phyloP scores from a whole-genome alignment of 495 filamentous ascomycete species.

The Penicillium verhagenii region DNA sequence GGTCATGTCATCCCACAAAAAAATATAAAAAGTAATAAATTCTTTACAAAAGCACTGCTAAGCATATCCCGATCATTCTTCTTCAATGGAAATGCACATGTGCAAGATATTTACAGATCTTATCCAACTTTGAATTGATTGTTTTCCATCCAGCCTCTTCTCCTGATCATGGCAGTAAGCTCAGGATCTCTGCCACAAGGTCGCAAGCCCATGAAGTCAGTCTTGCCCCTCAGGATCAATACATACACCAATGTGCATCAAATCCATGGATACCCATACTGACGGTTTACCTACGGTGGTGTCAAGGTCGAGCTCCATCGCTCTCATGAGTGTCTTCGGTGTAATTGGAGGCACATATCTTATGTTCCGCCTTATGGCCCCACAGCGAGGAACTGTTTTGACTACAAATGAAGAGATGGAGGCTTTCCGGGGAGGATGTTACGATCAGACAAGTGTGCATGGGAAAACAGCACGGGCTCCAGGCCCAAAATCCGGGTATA shows the following conservation, averaged over 20 bases:
- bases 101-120: no score
- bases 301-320: constrained; percentile 19
- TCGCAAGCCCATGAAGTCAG: constrained; percentile 1
- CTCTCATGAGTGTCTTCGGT: constrained; percentile 16
- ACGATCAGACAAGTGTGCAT: constrained; percentile 9
- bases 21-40: no score
- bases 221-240: background rate
- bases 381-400: constrained; percentile 3
- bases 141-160: no score
- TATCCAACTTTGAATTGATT: no score
- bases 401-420: constrained; percentile 16
- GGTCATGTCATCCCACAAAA: background rate
- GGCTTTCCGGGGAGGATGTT: constrained; percentile 3
- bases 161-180: background rate
- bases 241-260: no score
- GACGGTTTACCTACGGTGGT: no score
- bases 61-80: no score
- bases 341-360: constrained; percentile 19
- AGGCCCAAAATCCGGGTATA: background rate
- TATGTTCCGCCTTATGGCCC: constrained; percentile 16
- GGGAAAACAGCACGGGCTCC: constrained; percentile 9
- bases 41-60: no score
- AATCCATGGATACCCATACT: no score
- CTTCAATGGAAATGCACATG: no score
- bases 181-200: background rate